These are phyloP conservation scores for Aspergillus sclerotiicarbonarius DNA, from an alignment of 495 filamentous ascomycete genomes.

Conservation along the genomic window DNA sequence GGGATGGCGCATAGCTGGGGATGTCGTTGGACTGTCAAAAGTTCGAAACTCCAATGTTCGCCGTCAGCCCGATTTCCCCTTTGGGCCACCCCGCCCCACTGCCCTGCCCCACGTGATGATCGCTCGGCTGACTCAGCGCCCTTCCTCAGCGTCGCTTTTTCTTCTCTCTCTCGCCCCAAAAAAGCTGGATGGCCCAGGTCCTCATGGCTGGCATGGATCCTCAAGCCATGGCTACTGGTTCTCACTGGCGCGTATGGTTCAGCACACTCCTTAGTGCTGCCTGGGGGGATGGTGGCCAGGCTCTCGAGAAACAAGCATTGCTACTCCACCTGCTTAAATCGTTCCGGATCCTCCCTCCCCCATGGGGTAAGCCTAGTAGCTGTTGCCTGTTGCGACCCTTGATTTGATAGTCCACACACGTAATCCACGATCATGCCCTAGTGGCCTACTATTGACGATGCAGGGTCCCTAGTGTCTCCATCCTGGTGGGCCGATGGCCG, in stretches of 20 bases:
- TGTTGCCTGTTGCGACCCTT: background rate
- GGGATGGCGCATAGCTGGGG: background rate
- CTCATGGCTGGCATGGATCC: too few relatives aligned
- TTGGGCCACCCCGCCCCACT: constrained; percentile 20
- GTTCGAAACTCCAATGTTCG: constrained; percentile 21
- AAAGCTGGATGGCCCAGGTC: too few relatives aligned
- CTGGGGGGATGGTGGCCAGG: background rate
- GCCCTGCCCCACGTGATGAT: constrained; percentile 20
- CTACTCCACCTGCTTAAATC: constrained; percentile 1
- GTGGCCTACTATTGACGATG: background rate
- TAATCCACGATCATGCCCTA: background rate
- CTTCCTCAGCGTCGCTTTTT: background rate
- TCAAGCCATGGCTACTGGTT: too few relatives aligned
- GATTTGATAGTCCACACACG: constrained; percentile 1
- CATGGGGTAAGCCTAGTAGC: constrained; percentile 11
- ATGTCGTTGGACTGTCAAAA: constrained; percentile 6
- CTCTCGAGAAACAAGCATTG: background rate
- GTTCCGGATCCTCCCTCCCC: constrained; percentile 11
- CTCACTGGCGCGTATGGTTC: background rate
- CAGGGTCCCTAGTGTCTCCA: background rate
- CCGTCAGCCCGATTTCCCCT: constrained; percentile 24
- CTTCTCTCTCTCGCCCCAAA: background rate
- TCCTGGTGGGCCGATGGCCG: background rate
- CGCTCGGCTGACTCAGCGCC: constrained; percentile 15
- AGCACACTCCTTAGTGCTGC: background rate